phyloP scores from a whole-genome alignment of 768 basidiomycete species.

The Exidia glandulosa region DNA sequence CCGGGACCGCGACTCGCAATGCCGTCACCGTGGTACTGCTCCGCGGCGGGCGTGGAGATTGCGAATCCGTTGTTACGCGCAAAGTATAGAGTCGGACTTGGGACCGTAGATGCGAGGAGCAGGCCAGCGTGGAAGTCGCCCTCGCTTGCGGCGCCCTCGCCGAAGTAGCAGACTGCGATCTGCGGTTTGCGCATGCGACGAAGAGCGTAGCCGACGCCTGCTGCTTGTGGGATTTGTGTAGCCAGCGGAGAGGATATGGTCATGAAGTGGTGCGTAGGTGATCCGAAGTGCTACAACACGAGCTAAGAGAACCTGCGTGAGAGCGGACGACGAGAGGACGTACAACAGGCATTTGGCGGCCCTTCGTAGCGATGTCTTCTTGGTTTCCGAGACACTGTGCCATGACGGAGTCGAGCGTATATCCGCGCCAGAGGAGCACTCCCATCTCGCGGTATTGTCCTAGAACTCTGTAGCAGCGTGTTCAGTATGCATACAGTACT shows the following conservation, averaged over 20 bases:
- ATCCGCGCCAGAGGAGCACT: conserved; percentile 82
- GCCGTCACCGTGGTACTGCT: conserved; percentile 89
- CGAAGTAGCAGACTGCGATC: conserved; percentile 74
- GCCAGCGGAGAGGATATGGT: conserved; percentile 89
- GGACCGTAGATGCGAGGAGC: conserved; percentile 65
- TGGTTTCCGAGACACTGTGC: conserved; percentile 84
- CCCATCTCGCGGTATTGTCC: conserved; percentile 95
- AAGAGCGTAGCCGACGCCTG: conserved; percentile 84
- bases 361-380: conserved; percentile 71
- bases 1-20: conserved; percentile 86
- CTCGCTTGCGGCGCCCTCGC: conserved; percentile 80
- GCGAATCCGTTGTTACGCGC: conserved; percentile 86
- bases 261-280: conserved; percentile 75
- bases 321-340: conserved; percentile 10
- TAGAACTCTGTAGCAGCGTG: conserved; percentile 43
- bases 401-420: conserved; percentile 71
- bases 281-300: conserved; percentile 65
- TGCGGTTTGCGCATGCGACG: conserved; percentile 61
- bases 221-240: conserved; percentile 92
- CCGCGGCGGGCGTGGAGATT: conserved; percentile 81
- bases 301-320: neutral
- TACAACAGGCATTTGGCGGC: conserved; percentile 91
- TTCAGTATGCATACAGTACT: neutral
- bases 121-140: conserved; percentile 94
- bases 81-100: conserved; percentile 63